Conservation (phyloP, 345 rosid species). For the Murraya koenigii region DNA sequence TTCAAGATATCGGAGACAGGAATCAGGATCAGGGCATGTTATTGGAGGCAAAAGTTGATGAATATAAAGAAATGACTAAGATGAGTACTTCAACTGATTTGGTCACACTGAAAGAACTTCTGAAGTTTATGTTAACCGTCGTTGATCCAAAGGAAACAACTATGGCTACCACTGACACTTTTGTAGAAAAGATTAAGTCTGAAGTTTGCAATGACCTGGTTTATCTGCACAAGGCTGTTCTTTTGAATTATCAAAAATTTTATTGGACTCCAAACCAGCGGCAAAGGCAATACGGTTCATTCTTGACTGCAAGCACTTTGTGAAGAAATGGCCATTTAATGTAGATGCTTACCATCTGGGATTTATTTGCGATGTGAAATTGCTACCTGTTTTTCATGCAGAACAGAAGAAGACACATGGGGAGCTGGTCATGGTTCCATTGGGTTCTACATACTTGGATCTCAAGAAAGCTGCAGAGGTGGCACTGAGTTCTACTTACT, state of each 20-base stretch:
- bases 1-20: slow-evolving; percentile 37
- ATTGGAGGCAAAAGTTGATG: slow-evolving; percentile 40
- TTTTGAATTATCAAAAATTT: slow-evolving; percentile 41
- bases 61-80: slow-evolving; percentile 60
- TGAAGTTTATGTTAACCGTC: slow-evolving; percentile 62
- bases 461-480: slow-evolving; percentile 56
- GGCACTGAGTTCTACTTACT: slow-evolving; percentile 66
- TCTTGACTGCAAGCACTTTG: slow-evolving; percentile 69
- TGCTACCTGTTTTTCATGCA: slow-evolving; percentile 30
- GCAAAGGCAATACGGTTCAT: slow-evolving; percentile 43
- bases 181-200: slow-evolving; percentile 29
- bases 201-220: slow-evolving; percentile 55
- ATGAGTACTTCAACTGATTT: slow-evolving; percentile 22
- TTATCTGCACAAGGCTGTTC: slow-evolving; percentile 43
- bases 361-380: slow-evolving; percentile 48
- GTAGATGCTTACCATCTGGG: slow-evolving; percentile 42
- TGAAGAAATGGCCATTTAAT: slow-evolving; percentile 72
- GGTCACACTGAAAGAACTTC: slow-evolving; percentile 60
- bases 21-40: slow-evolving; percentile 15
- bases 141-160: slow-evolving; percentile 39
- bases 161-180: slow-evolving; percentile 17
- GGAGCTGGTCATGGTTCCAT: slow-evolving; percentile 53
- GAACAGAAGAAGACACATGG: slow-evolving; percentile 44
- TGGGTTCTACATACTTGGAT: slow-evolving; percentile 60
- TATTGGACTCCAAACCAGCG: slow-evolving; percentile 29